A percentile compares a stretch with the other conserved stretches of the same genome.
phyloP scores from a whole-genome alignment of 306 rosid genomes.

The Gillenia trifoliata region DNA sequence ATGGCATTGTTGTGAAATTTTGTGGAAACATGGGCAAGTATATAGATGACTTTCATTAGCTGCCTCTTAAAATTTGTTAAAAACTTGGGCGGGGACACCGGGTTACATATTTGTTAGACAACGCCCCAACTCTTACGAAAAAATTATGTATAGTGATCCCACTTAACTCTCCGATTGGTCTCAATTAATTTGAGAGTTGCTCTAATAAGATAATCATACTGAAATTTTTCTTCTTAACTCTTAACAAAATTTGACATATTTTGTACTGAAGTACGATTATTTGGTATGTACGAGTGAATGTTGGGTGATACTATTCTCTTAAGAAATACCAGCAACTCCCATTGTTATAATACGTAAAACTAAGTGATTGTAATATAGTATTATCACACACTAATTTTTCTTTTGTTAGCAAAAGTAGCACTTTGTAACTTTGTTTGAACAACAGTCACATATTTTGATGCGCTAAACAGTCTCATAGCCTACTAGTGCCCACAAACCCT shows the following conservation, averaged over 20 bases:
- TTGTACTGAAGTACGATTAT: too few relatives aligned
- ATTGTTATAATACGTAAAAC: too few relatives aligned
- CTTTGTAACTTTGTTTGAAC: conserved; percentile 30
- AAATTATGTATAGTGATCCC: too few relatives aligned
- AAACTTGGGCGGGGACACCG: neutral
- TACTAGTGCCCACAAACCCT: conserved; percentile 2
- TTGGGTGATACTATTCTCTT: too few relatives aligned
- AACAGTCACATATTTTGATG: conserved; percentile 24
- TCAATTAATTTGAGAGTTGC: neutral
- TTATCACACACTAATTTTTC: neutral
- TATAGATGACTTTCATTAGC: neutral
- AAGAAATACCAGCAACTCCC: too few relatives aligned
- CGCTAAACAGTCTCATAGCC: neutral
- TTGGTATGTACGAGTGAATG: too few relatives aligned
- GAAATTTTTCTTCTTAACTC: neutral
- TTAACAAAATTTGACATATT: neutral
- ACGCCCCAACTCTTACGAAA: neutral
- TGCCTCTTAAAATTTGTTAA: conserved; percentile 1
- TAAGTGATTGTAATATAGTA: too few relatives aligned
- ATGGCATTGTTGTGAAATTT: conserved; percentile 18
- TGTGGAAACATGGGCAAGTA: neutral
- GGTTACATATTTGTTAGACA: neutral
- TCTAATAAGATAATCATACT: too few relatives aligned
- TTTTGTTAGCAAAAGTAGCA: conserved; percentile 24
- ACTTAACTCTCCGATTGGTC: too few relatives aligned